Evolutionary conservation across 2,329 filamentous ascomycete species (phyloP).

Genomic region (Macrophomina pseudophaseolina): DNA sequence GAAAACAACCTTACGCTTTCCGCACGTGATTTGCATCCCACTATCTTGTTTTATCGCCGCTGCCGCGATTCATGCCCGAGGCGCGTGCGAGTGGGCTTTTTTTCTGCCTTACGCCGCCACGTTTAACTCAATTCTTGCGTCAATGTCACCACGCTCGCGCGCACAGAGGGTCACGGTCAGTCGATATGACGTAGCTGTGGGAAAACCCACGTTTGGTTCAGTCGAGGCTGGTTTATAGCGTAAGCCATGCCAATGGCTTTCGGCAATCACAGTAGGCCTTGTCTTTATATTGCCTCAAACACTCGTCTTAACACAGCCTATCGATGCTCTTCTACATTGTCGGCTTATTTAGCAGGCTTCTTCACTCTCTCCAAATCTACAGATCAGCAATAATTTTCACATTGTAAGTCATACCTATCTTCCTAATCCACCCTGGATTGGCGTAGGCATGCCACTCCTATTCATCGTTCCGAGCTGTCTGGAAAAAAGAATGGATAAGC

Average conservation of each 20-base stretch:
- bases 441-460: neutral
- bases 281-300: too few species aligned
- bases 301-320: too few species aligned
- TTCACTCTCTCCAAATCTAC: neutral
- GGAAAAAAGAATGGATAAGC: slow-evolving; percentile 6
- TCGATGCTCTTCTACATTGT: too few species aligned
- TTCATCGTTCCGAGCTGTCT: neutral
- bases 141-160: neutral
- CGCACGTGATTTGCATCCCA: slow-evolving; percentile 9
- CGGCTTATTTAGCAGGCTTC: neutral
- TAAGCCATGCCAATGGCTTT: too few species aligned
- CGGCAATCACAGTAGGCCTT: too few species aligned
- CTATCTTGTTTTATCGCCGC: slow-evolving; percentile 14
- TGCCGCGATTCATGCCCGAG: slow-evolving; percentile 18
- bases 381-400: neutral
- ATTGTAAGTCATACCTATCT: neutral
- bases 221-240: neutral
- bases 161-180: neutral
- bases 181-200: neutral
- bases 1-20: slow-evolving; percentile 16
- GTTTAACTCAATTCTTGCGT: neutral
- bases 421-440: neutral
- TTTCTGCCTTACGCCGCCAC: slow-evolving; percentile 4
- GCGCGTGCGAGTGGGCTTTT: slow-evolving; percentile 8
- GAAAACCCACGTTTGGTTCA: neutral